Evolutionary conservation across 2,329 filamentous ascomycete genomes (phyloP).

Genomic region (Phaeosphaeria sp.): DNA sequence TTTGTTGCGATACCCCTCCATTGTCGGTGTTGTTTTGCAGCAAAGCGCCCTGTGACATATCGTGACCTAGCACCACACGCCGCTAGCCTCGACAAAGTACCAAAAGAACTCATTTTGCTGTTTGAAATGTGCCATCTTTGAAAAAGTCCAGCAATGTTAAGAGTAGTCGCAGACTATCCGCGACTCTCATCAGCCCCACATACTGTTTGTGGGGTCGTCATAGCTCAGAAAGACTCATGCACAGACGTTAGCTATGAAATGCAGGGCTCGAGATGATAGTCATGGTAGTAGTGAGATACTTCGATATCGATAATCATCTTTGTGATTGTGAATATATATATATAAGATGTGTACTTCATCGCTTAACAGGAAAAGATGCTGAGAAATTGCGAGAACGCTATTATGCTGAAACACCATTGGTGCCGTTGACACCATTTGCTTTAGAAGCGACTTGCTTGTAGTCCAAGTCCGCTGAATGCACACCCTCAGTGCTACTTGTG

Average conservation of each 20-base stretch:
- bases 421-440: constrained; percentile 17
- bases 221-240: constrained; percentile 8
- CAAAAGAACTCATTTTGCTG: constrained; percentile 23
- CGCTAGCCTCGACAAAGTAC: constrained; percentile 9
- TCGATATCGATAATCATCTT: not conserved
- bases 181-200: constrained; percentile 32
- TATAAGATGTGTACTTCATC: too few relatives aligned
- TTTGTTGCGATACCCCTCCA: constrained; percentile 49
- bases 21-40: constrained; percentile 13
- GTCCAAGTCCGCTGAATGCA: constrained; percentile 36
- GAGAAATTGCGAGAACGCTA: not conserved
- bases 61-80: constrained; percentile 3
- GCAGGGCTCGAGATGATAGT: not conserved
- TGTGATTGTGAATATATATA: too few relatives aligned
- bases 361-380: not conserved
- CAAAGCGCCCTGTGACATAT: constrained; percentile 2
- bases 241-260: constrained; percentile 13
- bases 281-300: not conserved
- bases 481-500: constrained; percentile 33
- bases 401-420: constrained; percentile 11
- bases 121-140: constrained; percentile 6
- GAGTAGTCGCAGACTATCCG: not conserved
- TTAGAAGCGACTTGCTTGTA: constrained; percentile 12
- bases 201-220: constrained; percentile 35
- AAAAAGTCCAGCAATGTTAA: constrained; percentile 11